Conservation (phyloP, 75 land plant species). For the Picea glauca region DNA sequence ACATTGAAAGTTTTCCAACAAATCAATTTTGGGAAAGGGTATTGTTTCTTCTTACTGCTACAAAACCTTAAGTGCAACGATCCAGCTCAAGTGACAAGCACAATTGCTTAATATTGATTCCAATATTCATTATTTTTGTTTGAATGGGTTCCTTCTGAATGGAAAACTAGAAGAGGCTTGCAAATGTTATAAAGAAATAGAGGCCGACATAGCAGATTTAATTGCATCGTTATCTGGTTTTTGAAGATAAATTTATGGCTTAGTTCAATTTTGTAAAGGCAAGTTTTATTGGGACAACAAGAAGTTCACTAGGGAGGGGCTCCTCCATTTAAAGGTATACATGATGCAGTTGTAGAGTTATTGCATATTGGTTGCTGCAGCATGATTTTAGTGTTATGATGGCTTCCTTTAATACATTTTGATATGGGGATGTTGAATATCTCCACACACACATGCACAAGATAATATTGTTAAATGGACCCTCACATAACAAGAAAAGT, state of each 20-base stretch:
- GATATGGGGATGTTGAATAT: too few species aligned
- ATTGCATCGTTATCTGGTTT: conserved; percentile 51
- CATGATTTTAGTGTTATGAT: too few species aligned
- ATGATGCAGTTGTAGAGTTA: conserved; percentile 92
- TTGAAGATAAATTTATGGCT: conserved; percentile 81
- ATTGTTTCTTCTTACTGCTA: conserved; percentile 71
- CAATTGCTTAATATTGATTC: too few species aligned
- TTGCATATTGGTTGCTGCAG: conserved; percentile 57
- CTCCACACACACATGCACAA: too few species aligned
- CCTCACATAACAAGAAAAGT: too few species aligned
- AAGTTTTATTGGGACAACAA: conserved; percentile 50
- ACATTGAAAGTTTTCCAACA: conserved; percentile 93
- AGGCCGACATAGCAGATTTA: conserved; percentile 48
- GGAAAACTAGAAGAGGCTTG: too few species aligned
- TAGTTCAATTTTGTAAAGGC: conserved; percentile 83
- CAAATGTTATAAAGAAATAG: conserved; percentile 21
- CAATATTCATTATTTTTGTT: too few species aligned
- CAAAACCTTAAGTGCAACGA: conserved; percentile 12
- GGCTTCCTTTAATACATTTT: too few species aligned
- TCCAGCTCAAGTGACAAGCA: too few species aligned
- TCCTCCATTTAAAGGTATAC: conserved; percentile 93
- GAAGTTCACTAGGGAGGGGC: conserved; percentile 90
- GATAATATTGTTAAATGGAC: too few species aligned
- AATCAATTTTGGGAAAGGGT: conserved; percentile 97
- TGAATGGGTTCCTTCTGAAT: too few species aligned